Evolutionary conservation across 768 basidiomycete species (phyloP), one percentile per base, ranked within the genome.

Genomic region (Macrolepiota dolichaula): DNA sequence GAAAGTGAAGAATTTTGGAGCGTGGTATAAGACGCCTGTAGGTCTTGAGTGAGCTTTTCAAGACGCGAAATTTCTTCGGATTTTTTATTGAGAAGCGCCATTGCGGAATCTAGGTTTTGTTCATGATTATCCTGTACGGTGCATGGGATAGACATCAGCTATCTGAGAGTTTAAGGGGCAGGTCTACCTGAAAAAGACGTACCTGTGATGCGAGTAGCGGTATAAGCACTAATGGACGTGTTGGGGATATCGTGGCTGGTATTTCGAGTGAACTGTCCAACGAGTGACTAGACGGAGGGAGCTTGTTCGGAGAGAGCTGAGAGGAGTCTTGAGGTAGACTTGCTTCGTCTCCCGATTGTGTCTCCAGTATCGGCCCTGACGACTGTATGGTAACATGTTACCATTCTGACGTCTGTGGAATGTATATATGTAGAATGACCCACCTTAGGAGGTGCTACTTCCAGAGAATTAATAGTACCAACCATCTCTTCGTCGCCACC

Each of bases 41-140:
- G 51, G 3, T 61, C 64, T 19, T 63, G 61, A 27, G 66, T 75
- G 63, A 69, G 70, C 12, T 64, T 61, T 60, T 77, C 71, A 22
- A 83, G 73, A 19, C 70, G 71, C 15, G 72, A 67, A 13, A 82
- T 82, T 64, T 85, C 83, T 62, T 79, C 77, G 0, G 83, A 82
- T 64, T 85, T 85, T 46, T 74, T 72, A 52, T 84, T 76, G 44
- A 85, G 76, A 24, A 82, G 65, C 5, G 72, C 71, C 52, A 81
- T 68, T 0, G 79, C 79, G 19, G 74, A 72, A 24, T 73, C 76
- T 4, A 81, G 73, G 40, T 76, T 32, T 32, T 32, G 29, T 32
- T 32, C 70, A 37, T 76, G 70, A 17, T 70, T 70, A 2, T 71
- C 69, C 22, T 50, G 25, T 32, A 32, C 7, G 7, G 29, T 32